Conservation (phyloP, 2,329 filamentous ascomycete species). For the Thelonectria discophora region DNA sequence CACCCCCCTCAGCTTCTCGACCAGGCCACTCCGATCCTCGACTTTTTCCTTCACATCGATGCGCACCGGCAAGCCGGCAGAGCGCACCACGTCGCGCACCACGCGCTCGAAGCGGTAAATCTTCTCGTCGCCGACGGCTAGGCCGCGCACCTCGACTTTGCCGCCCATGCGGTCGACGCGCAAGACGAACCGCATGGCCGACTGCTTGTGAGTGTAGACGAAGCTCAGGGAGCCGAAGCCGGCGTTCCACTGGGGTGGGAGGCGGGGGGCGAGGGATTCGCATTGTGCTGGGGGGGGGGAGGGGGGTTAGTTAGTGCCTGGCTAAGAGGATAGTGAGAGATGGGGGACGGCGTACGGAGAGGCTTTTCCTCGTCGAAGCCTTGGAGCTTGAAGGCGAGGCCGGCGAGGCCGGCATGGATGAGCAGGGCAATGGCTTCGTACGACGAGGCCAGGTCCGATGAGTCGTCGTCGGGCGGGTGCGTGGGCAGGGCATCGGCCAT, state of each 20-base stretch:
- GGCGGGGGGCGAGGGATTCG: slow-evolving; percentile 64
- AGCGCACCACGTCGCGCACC: slow-evolving; percentile 76
- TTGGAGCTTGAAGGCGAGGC: slow-evolving; percentile 80
- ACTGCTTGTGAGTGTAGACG: slow-evolving; percentile 86
- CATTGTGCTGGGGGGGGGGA: slow-evolving; percentile 52
- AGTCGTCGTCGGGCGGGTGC: slow-evolving; percentile 60
- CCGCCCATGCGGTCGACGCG: slow-evolving; percentile 83
- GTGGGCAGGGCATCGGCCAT: slow-evolving; percentile 70
- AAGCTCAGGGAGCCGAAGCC: slow-evolving; percentile 78
- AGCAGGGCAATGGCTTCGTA: slow-evolving; percentile 88
- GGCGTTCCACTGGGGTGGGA: slow-evolving; percentile 84
- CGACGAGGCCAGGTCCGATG: slow-evolving; percentile 72
- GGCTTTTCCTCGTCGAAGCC: slow-evolving; percentile 86
- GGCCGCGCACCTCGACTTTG: slow-evolving; percentile 84
- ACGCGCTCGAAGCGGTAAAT: slow-evolving; percentile 81
- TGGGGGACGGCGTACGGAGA: slow-evolving; percentile 61
- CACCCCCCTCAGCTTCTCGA: slow-evolving; percentile 62
- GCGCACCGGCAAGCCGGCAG: slow-evolving; percentile 63
- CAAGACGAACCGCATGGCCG: slow-evolving; percentile 83
- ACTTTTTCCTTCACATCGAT: slow-evolving; percentile 57
- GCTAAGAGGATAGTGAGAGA: background rate
- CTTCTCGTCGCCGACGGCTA: slow-evolving; percentile 82
- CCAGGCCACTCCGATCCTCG: slow-evolving; percentile 62
- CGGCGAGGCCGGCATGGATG: slow-evolving; percentile 82
- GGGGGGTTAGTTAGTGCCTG: slow-evolving; percentile 19